Evolutionary conservation across 768 basidiomycete species (phyloP), one percentile per base, ranked within the genome.

Genomic region (Stropharia rugosoannulata): DNA sequence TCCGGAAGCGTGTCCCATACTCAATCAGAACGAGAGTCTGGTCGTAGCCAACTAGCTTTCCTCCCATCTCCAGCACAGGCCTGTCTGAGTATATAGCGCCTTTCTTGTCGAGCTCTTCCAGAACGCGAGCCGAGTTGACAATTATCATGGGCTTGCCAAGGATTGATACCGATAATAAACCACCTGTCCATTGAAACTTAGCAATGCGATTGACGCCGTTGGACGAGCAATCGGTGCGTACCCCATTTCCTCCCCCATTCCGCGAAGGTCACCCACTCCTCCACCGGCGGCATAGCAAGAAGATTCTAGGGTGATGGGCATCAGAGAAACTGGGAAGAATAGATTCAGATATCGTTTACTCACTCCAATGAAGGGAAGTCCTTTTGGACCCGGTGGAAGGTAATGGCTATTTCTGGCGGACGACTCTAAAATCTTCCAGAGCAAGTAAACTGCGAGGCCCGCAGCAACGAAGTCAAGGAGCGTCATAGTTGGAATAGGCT

Each of bases 231-330:
- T 19, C 7, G 62, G n/a, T 25, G 13, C 73, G 1, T 44, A 78
- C 83, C 82, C 59, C 76, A 85, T 68, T 77, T 76, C n/a, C 68
- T 67, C 2, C 81, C 77, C 78, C 83, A 78, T 41, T 82, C 74
- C 5, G 80, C 67, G 57, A 75, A 82, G 1, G 71, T 76, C 19
- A 79, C 59, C 81, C 81, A 84, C 32, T 75, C 75, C 40, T 75
- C 70, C 25, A 67, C 59, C 0, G 64, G 58, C 0, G 82, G 78
- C 72, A 83, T 74, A 50, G 80, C 74, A 16, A 73, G 62, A 11
- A 80, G 66, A 69, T 80, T 84, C 79, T 81, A 45, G 25, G 52
- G 19, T 16, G 44, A 46, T 9, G 19, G 2, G 46, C 18, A 42
- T 35, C 12, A 19, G 29, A 32, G 27, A 41, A 43, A 32, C 25